Evolutionary conservation across 805 yeast species (phyloP).

Genomic region (Candida incommunis): DNA sequence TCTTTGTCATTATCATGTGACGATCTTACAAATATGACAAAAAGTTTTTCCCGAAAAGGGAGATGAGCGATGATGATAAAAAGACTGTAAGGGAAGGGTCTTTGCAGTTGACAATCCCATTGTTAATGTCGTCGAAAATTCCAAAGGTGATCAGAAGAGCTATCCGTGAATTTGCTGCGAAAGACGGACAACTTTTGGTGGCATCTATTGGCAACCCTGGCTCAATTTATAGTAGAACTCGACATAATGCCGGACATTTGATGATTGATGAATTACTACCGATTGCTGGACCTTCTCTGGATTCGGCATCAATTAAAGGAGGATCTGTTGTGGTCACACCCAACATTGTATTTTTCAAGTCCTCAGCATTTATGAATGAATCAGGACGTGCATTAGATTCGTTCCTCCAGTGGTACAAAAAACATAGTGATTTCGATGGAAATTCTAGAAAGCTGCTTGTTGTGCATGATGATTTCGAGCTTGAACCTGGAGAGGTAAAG

Average conservation of each 20-base stretch:
- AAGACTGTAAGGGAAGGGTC: too few relatives aligned
- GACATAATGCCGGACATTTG: neutral
- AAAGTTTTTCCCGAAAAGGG: too few relatives aligned
- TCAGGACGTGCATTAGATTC: neutral
- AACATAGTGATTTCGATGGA: neutral
- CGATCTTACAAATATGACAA: too few relatives aligned
- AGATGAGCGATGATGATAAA: too few relatives aligned
- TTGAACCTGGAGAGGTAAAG: neutral
- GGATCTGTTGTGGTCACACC: neutral
- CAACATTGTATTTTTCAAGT: neutral
- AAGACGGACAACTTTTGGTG: neutral
- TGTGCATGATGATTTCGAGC: neutral
- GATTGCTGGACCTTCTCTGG: neutral
- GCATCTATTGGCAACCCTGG: slow-evolving; percentile 1
- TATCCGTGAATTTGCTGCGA: neutral
- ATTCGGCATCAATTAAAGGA: neutral
- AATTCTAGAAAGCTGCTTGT: neutral
- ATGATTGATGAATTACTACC: neutral
- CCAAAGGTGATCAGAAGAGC: neutral
- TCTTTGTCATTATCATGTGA: too few relatives aligned
- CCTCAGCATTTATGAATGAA: neutral
- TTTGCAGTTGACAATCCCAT: too few relatives aligned
- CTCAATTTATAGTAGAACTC: neutral
- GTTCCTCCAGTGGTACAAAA: neutral
- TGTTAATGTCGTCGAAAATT: neutral